Base-by-base conservation (phyloP, 2,329 filamentous ascomycete genomes). In the Alternaria sp. region DNA sequence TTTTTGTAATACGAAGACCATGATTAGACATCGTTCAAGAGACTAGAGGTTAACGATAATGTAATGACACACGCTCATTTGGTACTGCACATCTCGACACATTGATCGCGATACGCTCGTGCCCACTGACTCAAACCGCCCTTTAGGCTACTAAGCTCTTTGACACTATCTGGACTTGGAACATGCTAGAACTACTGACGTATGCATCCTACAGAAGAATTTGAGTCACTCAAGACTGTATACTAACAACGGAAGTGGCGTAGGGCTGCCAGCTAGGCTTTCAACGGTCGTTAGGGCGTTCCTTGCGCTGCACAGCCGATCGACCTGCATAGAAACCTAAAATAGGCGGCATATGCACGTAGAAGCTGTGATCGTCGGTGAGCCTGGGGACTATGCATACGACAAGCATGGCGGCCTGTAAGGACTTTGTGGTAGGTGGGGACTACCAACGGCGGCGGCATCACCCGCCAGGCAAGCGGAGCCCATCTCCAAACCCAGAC, bases 241-340 rank as follows among this genome's bases (percentile, higher is more conserved):
- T 32, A 30, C 40, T 25, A 56, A 20, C 22, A 20, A 18, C 52
- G 52, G 45, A 6, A 56, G 38, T 59, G 51, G 57, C 38, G 38
- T 51, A 25, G 36, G 45, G 45, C 45, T 46, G 12, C 45, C 57
- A 55, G 43, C 34, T 36, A 45, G 44, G 28, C 45, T n/a, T 28
- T 43, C 44, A 52, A 52, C 43, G 48, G 41, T 52, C 25, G 32
- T 27, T 50, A 53, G 58, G 58, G 53, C 45, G 45, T 40, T 30
- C 57, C 52, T 60, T 60, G 44, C 57, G 18, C 44, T 38, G 34
- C 34, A 54, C 44, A 49, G 12, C 32, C 18, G 45, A 55, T 50
- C 14, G 27, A 41, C 54, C 32, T 41, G 25, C 44, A 30, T 40
- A 43, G 12, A 44, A 3, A 18, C 45, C 45, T 36, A 36, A 51